Conservation (phyloP, 768 basidiomycete genomes). For the Imleria badia region DNA sequence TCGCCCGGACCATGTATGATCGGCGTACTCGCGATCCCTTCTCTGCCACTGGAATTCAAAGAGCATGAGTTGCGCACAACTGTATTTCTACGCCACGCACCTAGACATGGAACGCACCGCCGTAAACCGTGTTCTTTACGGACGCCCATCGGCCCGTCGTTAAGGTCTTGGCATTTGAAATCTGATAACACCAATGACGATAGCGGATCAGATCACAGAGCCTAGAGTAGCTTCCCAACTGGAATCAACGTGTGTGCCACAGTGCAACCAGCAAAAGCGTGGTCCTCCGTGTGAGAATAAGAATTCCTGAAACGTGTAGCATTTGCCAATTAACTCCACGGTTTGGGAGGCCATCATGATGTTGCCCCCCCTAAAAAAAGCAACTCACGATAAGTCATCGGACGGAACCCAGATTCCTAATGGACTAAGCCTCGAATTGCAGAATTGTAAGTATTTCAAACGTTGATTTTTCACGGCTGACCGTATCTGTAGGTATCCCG, state of each 20-base stretch:
- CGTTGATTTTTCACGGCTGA: not conserved
- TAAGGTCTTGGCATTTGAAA: constrained; percentile 13
- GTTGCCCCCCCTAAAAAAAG: not conserved
- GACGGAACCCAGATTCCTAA: constrained; percentile 2
- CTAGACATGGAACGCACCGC: not conserved
- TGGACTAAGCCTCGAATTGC: not conserved
- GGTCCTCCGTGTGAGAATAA: not conserved
- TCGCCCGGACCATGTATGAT: too few relatives aligned
- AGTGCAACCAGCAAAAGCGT: not conserved
- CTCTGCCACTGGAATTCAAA: not conserved
- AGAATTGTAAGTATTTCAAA: not conserved
- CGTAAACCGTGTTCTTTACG: not conserved
- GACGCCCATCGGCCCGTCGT: not conserved
- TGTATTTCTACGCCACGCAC: not conserved
- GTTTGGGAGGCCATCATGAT: not conserved
- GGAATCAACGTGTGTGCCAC: not conserved
- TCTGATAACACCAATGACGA: not conserved
- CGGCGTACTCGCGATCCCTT: not conserved
- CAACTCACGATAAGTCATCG: not conserved
- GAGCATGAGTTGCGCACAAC: not conserved
- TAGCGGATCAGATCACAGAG: not conserved
- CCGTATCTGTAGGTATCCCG: not conserved
- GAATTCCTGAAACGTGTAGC: not conserved
- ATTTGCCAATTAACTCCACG: not conserved
- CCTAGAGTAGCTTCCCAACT: not conserved